Evolutionary conservation across 768 basidiomycete species (phyloP), one percentile per base, ranked within the genome.

Genomic region (Tremella mesenterica): DNA sequence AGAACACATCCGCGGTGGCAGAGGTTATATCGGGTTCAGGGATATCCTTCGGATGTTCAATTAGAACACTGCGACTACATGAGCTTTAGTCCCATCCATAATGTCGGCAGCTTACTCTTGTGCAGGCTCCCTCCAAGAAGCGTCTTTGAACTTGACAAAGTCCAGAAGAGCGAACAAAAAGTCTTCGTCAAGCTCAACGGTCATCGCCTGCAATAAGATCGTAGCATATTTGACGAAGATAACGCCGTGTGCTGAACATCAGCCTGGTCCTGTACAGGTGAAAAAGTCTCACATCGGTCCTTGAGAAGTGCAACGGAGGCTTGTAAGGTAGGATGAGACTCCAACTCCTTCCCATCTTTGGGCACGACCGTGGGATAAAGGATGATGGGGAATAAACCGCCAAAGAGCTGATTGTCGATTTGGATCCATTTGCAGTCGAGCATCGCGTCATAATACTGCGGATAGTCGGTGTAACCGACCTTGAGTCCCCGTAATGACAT

Each of bases 151-250:
- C 65, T 93, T 88, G 1, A 85, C 83, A 55, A 99, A 81, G 63
- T 99, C 93, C 64, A 91, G 85, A 9, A 97, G 73, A 0, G 92
- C 83, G 64, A 90, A 96, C 33, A 97, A 72, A 57, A 99, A 83
- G 73, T 97, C 95, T 74, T 99, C 95, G 68, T 99, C 95, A n/a
- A 87, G 81, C 67, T 96, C 91, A 14, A 99, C 83, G 0, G 90
- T 95, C 72, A 97, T 77, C 2, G 92, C 88, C 69, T 99, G 95
- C 14, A 99, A 76, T 13, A 99, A 76, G 48, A 97, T 81, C 1
- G 92, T 92, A 50, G 88, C 93, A 67, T 97, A 97, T 74, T 97
- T 97, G 76, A 99, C 79, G 71, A 95, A 97, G n/a, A 89, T 73
- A 8, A 99, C 95, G 16, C 95, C 95, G 60, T 97, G 95, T n/a